These are phyloP conservation scores for Leccinum fuscescens DNA, from an alignment of 1,284 basidiomycete species.

Conservation along the genomic window DNA sequence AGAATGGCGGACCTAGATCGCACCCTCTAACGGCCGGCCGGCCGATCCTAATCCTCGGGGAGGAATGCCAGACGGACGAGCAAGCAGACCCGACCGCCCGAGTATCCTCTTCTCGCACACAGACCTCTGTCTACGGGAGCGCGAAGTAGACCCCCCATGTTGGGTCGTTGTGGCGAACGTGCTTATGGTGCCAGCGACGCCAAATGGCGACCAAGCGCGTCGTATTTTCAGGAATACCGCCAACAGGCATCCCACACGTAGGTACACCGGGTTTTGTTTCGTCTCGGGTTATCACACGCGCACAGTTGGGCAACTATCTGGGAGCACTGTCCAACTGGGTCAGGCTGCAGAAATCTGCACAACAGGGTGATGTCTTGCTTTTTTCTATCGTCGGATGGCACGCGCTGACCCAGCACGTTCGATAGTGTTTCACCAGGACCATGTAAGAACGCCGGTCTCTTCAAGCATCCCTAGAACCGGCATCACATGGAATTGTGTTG, in stretches of 20 bases:
- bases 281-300: conserved; percentile 3
- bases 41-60: too few relatives aligned
- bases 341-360: conserved; percentile 64
- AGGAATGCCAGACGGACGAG: too few relatives aligned
- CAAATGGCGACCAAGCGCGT: conserved; percentile 31
- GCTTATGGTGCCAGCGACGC: background rate
- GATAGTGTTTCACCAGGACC: conserved; percentile 78
- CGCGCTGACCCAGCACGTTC: conserved; percentile 80
- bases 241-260: conserved; percentile 86
- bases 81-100: too few relatives aligned
- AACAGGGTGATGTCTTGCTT: conserved; percentile 61
- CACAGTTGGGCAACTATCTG: conserved; percentile 75
- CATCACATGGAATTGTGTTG: conserved; percentile 90
- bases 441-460: conserved; percentile 50
- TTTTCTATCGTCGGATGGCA: conserved; percentile 94
- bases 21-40: too few relatives aligned
- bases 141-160: too few relatives aligned
- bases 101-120: too few relatives aligned
- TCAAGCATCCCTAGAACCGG: conserved; percentile 54
- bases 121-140: too few relatives aligned
- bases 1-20: too few relatives aligned
- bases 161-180: too few relatives aligned
- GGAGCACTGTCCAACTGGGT: conserved; percentile 92
- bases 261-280: conserved; percentile 19
- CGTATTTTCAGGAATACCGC: conserved; percentile 82